These are phyloP conservation scores for Conringia planisiliqua DNA, from an alignment of 345 rosid species.

Conservation along the genomic window DNA sequence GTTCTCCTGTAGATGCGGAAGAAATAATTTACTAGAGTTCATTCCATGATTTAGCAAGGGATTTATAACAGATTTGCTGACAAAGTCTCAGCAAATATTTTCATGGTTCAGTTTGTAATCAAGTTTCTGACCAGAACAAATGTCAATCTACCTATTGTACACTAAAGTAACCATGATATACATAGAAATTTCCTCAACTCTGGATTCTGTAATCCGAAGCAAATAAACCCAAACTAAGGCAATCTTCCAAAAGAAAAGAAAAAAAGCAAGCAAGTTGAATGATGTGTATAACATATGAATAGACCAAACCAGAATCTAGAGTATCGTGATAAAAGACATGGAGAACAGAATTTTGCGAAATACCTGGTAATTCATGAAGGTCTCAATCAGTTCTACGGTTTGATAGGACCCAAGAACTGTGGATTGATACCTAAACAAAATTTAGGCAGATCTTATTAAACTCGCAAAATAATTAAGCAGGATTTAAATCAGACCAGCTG, in stretches of 20 bases:
- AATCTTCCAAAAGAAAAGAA: not conserved
- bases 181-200: not conserved
- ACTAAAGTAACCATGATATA: not conserved
- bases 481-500: not conserved
- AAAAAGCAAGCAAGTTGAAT: not conserved
- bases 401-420: constrained; percentile 89
- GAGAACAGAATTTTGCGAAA: not conserved
- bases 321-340: not conserved
- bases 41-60: not conserved
- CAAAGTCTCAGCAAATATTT: not conserved
- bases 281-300: not conserved
- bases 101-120: not conserved
- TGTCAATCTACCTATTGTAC: not conserved
- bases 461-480: not conserved
- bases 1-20: constrained; percentile 58
- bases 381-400: constrained; percentile 91
- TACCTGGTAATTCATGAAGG: constrained; percentile 99
- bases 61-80: not conserved
- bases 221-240: not conserved
- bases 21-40: not conserved
- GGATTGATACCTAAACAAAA: constrained; percentile 82
- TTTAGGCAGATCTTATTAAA: not conserved
- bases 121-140: not conserved
- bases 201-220: not conserved
- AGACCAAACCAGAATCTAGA: not conserved